These are phyloP conservation scores for Dorcoceras hygrometricum DNA, from an alignment of 257 asterid species.

Conservation along the genomic window DNA sequence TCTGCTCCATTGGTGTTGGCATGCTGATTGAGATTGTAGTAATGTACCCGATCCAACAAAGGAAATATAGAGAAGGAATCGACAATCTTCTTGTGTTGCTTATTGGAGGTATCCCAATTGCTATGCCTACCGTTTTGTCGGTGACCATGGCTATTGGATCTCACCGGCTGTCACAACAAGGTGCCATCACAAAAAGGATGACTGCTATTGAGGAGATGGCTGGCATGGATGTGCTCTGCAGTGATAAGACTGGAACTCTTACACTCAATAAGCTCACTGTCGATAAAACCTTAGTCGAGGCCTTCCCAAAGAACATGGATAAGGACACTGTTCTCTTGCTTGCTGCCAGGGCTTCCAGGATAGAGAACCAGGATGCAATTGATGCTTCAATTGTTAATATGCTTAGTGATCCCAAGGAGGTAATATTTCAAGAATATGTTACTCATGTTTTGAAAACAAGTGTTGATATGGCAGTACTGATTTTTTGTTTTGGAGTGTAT, in stretches of 20 bases:
- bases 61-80: constrained; percentile 77
- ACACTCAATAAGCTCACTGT: constrained; percentile 91
- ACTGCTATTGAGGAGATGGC: constrained; percentile 99
- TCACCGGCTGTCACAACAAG: constrained; percentile 82
- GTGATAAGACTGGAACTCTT: constrained; percentile 91
- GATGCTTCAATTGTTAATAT: constrained; percentile 54
- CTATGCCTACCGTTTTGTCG: constrained; percentile 91
- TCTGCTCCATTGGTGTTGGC: constrained; percentile 77
- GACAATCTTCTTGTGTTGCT: constrained; percentile 82
- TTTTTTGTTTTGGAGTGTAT: background rate
- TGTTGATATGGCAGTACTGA: background rate
- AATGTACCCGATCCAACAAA: constrained; percentile 72
- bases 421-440: background rate
- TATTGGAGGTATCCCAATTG: constrained; percentile 93
- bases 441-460: background rate
- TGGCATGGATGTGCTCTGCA: constrained; percentile 93
- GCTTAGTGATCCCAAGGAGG: constrained; percentile 53
- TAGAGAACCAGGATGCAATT: constrained; percentile 56
- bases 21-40: constrained; percentile 71
- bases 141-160: constrained; percentile 99
- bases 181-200: constrained; percentile 97
- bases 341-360: constrained; percentile 51
- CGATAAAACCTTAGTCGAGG: constrained; percentile 66
- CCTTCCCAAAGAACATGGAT: constrained; percentile 41
- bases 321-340: constrained; percentile 35